Conservation (phyloP, 805 yeast species). For the Candida ficus region DNA sequence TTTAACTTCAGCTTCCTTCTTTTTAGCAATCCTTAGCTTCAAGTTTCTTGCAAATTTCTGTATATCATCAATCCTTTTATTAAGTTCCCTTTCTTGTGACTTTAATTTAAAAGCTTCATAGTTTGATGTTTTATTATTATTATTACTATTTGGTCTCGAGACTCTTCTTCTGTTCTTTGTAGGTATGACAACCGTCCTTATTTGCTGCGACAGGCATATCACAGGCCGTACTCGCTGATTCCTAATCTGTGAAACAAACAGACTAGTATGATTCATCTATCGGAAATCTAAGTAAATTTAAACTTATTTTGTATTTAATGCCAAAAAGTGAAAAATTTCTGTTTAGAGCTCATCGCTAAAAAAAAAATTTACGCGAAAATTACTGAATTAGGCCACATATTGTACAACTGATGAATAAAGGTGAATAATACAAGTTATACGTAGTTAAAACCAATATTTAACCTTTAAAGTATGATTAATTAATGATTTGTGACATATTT, state of each 20-base stretch:
- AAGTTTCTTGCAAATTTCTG: slow-evolving; percentile 13
- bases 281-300: neutral
- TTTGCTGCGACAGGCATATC: neutral
- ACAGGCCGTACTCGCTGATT: too few relatives aligned
- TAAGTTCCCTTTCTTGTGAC: slow-evolving; percentile 6
- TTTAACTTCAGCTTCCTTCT: slow-evolving; percentile 13
- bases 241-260: too few relatives aligned
- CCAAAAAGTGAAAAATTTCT: slow-evolving; percentile 5
- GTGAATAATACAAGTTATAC: too few relatives aligned
- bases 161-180: neutral
- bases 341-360: slow-evolving; percentile 3
- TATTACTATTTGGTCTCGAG: neutral
- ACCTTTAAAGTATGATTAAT: too few relatives aligned
- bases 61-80: slow-evolving; percentile 16
- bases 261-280: too few relatives aligned
- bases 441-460: too few relatives aligned
- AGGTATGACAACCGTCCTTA: slow-evolving; percentile 5
- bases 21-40: slow-evolving; percentile 12
- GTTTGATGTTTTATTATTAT: neutral
- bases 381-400: neutral
- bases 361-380: slow-evolving; percentile 2
- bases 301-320: too few relatives aligned
- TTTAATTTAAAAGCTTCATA: slow-evolving; percentile 1
- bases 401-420: neutral
- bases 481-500: too few relatives aligned